phyloP scores from a whole-genome alignment of 345 rosid genomes.

The Moringa oleifera region DNA sequence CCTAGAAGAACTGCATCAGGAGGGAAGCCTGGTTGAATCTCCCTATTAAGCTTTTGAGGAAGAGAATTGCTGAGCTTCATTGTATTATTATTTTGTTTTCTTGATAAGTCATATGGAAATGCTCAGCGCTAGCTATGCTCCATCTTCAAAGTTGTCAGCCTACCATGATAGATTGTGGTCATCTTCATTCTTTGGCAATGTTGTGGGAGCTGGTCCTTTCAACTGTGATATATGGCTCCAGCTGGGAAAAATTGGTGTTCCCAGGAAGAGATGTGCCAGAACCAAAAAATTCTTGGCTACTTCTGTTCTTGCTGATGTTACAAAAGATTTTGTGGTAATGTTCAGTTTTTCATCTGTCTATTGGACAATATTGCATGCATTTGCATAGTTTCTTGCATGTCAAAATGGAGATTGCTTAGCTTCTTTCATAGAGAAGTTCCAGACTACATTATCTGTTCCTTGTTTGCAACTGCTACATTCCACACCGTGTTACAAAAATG shows the following conservation, averaged over 20 bases:
- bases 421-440: not conserved
- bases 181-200: slow-evolving; percentile 31
- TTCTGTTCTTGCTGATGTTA: slow-evolving; percentile 49
- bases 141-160: slow-evolving; percentile 21
- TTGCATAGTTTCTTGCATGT: not conserved
- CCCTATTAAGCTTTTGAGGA: slow-evolving; percentile 12
- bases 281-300: slow-evolving; percentile 21
- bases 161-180: slow-evolving; percentile 19
- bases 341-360: not conserved
- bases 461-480: not conserved
- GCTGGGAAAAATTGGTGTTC: slow-evolving; percentile 16
- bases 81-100: not conserved
- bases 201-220: slow-evolving; percentile 13
- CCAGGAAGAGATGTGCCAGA: slow-evolving; percentile 16
- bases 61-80: slow-evolving; percentile 7
- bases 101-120: slow-evolving; percentile 7
- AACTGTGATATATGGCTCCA: slow-evolving; percentile 20
- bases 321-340: slow-evolving; percentile 47
- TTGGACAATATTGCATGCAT: not conserved
- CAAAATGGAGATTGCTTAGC: not conserved
- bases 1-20: slow-evolving; percentile 10
- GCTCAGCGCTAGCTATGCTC: slow-evolving; percentile 19
- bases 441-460: not conserved
- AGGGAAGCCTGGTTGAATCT: slow-evolving; percentile 11
- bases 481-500: not conserved